Evolutionary conservation across 2,329 filamentous ascomycete genomes (phyloP), one percentile per base, ranked within the genome.

Genomic region (Talaromyces sp.): DNA sequence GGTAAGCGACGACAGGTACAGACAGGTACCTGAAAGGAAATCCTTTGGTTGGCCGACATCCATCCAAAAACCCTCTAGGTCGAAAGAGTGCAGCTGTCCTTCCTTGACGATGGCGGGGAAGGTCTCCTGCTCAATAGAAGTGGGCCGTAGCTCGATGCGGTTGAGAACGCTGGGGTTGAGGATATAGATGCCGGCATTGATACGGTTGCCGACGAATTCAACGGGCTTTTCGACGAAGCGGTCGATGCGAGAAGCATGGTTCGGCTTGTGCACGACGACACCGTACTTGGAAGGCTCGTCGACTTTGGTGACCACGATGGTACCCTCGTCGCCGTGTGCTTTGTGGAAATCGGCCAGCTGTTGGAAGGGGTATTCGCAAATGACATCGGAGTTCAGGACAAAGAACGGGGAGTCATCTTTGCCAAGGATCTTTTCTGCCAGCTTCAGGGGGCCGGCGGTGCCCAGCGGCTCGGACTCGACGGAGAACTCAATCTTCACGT

Each of bases 161-260:
- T 88, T 82, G 63, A 99, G 86, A 46, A 98, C 87, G 56, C 89
- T 92, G 55, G 93, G 92, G 83, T 97, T 98, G 71, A 98, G 84
- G 71, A 98, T 96, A 83, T 98, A 98, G 79, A 98, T 91, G 80
- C 95, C 95, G 68, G 93, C 95, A 72, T 98, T 98, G 84, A 98
- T 98, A 67, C 93, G 90, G 85, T 98, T 98, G 71, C 93, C 93
- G 61, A 98, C 93, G 74, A 97, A 98, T 80, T 98, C 91, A 74
- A 98, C 91, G 41, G 93, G 93, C 84, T 99, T 99, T 86, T 99
- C 93, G 68, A 99, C 95, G 81, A 99, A 99, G 68, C 95, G 92
- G 79, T 99, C 95, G 77, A 99, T 98, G 74, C 90, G 87, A 53
- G 91, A 91, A 58, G 90, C 80, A 80, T 96, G 91, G 77, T 88